phyloP scores from a whole-genome alignment of 306 rosid genomes.

The Corylus avellana region DNA sequence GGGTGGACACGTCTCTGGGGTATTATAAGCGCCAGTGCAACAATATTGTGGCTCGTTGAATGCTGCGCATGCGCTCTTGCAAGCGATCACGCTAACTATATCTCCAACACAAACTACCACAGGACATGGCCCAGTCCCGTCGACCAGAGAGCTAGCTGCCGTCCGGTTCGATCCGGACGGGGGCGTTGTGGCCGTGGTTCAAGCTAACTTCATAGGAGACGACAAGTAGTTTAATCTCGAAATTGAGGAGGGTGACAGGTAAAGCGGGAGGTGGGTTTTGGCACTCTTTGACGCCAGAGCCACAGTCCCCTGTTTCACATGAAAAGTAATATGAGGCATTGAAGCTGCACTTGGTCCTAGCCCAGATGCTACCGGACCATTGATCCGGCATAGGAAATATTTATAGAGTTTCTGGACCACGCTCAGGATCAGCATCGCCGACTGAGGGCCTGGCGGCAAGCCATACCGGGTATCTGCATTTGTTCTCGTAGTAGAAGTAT shows the following conservation, averaged over 20 bases:
- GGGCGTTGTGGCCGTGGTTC: conserved; percentile 36
- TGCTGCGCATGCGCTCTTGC: conserved; percentile 71
- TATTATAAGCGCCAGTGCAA: conserved; percentile 32
- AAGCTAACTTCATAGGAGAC: conserved; percentile 42
- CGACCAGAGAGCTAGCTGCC: conserved; percentile 12
- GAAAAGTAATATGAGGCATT: conserved; percentile 26
- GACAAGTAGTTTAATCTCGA: conserved; percentile 12
- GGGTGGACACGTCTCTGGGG: too few relatives aligned
- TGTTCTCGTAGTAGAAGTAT: conserved; percentile 14
- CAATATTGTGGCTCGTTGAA: conserved; percentile 48
- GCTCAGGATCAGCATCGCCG: conserved; percentile 18
- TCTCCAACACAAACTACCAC: conserved; percentile 23
- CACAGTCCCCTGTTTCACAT: conserved; percentile 28
- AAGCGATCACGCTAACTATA: conserved; percentile 37
- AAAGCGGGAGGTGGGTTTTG: conserved; percentile 15
- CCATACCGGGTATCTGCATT: conserved; percentile 1
- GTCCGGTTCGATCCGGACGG: conserved; percentile 19
- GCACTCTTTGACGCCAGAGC: conserved; percentile 9
- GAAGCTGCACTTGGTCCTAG: conserved; percentile 18
- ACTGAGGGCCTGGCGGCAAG: conserved; percentile 24
- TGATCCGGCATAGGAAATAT: conserved; percentile 33
- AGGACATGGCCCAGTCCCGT: conserved; percentile 34
- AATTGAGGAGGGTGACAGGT: conserved; percentile 31
- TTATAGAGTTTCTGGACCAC: background rate
- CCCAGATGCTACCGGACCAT: conserved; percentile 26